These are phyloP conservation scores for Nidularia pulvinata DNA, from an alignment of 768 basidiomycete species.

Conservation along the genomic window DNA sequence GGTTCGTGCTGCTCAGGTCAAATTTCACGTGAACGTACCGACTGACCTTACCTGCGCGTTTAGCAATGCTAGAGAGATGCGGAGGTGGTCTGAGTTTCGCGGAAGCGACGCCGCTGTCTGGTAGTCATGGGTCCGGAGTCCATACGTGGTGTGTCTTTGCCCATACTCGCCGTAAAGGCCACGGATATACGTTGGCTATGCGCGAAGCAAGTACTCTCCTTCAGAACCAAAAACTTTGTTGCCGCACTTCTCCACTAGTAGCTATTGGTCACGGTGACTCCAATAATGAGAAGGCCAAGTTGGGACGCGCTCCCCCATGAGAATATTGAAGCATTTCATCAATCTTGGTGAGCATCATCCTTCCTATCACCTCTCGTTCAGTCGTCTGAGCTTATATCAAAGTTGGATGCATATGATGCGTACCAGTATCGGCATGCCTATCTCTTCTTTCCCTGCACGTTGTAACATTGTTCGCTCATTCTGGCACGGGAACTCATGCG, in stretches of 20 bases:
- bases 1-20: background rate
- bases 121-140: too few relatives aligned
- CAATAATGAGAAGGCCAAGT: too few relatives aligned
- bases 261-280: background rate
- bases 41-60: too few relatives aligned
- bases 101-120: too few relatives aligned
- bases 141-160: too few relatives aligned
- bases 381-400: background rate
- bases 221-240: background rate
- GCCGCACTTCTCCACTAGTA: background rate
- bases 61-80: too few relatives aligned
- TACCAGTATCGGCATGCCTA: background rate
- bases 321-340: too few relatives aligned
- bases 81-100: too few relatives aligned
- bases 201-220: background rate
- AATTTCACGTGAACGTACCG: background rate
- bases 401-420: background rate
- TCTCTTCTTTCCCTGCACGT: background rate
- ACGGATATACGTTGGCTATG: background rate
- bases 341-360: too few relatives aligned
- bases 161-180: background rate
- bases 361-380: background rate
- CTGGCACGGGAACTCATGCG: conserved; percentile 1
- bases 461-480: conserved; percentile 15
- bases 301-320: too few relatives aligned